phyloP scores from a whole-genome alignment of 768 basidiomycete genomes.

The Termitomyces eurrhizus region DNA sequence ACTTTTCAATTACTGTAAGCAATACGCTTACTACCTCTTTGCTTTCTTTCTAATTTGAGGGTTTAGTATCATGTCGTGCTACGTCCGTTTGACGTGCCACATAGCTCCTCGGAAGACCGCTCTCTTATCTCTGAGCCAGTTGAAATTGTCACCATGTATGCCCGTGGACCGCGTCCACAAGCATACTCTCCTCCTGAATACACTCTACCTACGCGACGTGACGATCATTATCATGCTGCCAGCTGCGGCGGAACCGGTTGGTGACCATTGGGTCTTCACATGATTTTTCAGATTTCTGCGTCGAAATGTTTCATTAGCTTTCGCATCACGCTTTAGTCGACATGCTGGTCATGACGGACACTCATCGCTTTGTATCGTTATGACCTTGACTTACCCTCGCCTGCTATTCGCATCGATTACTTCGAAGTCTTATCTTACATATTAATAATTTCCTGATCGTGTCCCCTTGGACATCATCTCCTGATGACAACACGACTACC shows the following conservation, averaged over 20 bases:
- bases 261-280: background rate
- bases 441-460: slow-evolving; percentile 12
- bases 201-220: slow-evolving; percentile 28
- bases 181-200: slow-evolving; percentile 52
- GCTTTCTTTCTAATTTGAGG: slow-evolving; percentile 3
- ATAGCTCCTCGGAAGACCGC: slow-evolving; percentile 33
- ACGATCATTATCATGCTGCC: slow-evolving; percentile 24
- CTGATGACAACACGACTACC: background rate
- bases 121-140: slow-evolving; percentile 46
- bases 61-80: slow-evolving; percentile 44
- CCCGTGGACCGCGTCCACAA: slow-evolving; percentile 44
- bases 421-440: slow-evolving; percentile 3
- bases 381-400: slow-evolving; percentile 6
- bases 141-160: slow-evolving; percentile 48
- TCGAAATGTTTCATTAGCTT: background rate
- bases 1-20: slow-evolving; percentile 48
- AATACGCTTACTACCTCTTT: background rate
- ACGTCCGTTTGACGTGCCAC: slow-evolving; percentile 38
- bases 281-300: background rate
- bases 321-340: slow-evolving; percentile 7
- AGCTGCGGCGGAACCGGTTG: slow-evolving; percentile 10
- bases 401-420: slow-evolving; percentile 5
- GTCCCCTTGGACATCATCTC: background rate
- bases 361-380: slow-evolving; percentile 13
- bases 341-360: slow-evolving; percentile 18